Evolutionary conservation across 108 stramenopile genomes (phyloP), one percentile per base, ranked within the genome.

Genomic region (Cyclotella sp.): DNA sequence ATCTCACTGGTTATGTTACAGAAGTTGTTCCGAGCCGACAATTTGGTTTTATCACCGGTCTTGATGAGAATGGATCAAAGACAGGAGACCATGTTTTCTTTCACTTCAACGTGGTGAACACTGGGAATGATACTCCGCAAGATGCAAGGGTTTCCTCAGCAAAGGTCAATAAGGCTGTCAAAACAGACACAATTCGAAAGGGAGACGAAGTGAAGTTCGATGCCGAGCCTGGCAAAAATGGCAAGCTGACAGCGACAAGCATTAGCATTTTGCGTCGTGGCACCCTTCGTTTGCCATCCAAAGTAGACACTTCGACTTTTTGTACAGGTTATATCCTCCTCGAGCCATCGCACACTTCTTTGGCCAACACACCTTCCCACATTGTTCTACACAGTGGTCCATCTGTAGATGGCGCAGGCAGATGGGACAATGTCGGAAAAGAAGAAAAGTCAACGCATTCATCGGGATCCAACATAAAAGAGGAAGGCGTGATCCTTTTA

Each of bases 121-220:
- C 65, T 19, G 47, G 44, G 7, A 39, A 66, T 42, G 78, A 67
- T 21, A 54, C 45, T 12, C 42, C 49, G 18, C 66, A 72, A 44
- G 87, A 78, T 47, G 80, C 59, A 16, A 60, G 44, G 54, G 18
- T 64, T 65, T 49, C 68, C n/a, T 39, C 73, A 28, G 18, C 70
- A 16, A 65, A 30, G 47, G 44, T 45, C 61, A 68, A 84, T 52
- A 79, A 71, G 44, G 7, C 14, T 28, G 44, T 11, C 24, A 68
- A 47, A 24, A 19, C 34, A 26, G 71, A 72, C 40, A 47, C 43
- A 43, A 41, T 69, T 45, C 61, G 68, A 18, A 91, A 91, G 65
- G 91, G 91, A 9, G 89, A 90, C 54, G 93, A 91, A 70, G 93
- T 92, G 21, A 88, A 81, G 60, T 95, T 88, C 54, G 85, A 89